phyloP scores from a whole-genome alignment of 345 rosid genomes.

The Lumnitzera racemosa region DNA sequence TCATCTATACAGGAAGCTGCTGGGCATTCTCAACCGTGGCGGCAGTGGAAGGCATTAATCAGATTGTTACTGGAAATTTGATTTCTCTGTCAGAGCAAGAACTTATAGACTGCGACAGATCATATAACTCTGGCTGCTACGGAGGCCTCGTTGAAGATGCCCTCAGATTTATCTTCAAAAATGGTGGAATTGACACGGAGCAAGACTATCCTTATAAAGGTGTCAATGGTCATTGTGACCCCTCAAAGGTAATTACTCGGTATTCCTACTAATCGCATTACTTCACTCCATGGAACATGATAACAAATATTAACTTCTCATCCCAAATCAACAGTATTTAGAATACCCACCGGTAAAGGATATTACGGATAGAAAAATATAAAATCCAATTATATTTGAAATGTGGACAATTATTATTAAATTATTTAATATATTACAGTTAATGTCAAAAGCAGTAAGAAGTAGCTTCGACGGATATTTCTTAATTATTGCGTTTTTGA shows the following conservation, averaged over 20 bases:
- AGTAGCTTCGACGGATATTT: no score
- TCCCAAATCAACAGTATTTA: no score
- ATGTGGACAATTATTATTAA: no score
- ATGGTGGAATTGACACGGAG: slow-evolving; percentile 71
- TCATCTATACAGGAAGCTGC: slow-evolving; percentile 58
- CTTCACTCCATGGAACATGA: no score
- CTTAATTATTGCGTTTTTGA: no score
- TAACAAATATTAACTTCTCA: no score
- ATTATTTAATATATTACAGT: no score
- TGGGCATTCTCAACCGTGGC: slow-evolving; percentile 95
- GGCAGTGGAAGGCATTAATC: slow-evolving; percentile 79
- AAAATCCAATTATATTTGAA: no score
- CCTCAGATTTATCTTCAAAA: slow-evolving; percentile 54
- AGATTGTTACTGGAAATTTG: slow-evolving; percentile 65
- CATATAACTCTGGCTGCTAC: slow-evolving; percentile 69
- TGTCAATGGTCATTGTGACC: slow-evolving; percentile 53
- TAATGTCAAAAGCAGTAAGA: no score
- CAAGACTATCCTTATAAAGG: slow-evolving; percentile 70
- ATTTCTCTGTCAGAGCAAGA: slow-evolving; percentile 80
- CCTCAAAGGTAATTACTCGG: slow-evolving; percentile 28
- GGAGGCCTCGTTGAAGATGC: slow-evolving; percentile 96
- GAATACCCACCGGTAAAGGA: no score
- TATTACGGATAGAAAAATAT: no score
- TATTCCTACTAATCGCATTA: no score
- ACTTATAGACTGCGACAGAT: slow-evolving; percentile 71